Evolutionary conservation across 2,329 filamentous ascomycete genomes (phyloP), one percentile per base, ranked within the genome.

Genomic region (Pseudovirgaria hyperparasitica): DNA sequence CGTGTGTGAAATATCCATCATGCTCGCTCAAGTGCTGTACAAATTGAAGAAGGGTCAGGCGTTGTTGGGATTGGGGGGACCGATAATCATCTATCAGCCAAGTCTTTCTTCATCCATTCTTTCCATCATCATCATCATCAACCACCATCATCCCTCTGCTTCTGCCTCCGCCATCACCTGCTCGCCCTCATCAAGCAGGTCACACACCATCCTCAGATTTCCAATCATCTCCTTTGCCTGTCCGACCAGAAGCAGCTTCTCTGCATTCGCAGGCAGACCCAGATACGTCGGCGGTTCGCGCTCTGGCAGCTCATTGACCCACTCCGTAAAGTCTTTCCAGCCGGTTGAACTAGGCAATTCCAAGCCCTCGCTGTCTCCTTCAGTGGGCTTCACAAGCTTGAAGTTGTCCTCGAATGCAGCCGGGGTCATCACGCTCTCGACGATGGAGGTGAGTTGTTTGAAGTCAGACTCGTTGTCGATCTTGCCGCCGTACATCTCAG

Each of bases 401-500:
- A 94, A 85, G 31, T 87, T 82, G 25, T 86, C 78, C 32, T 98
- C 90, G 48, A 92, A 98, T 3, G 90, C 90, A 2, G 78, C 71
- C 0, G 86, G 81, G 0, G 84, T 93, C 37, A 98, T 66, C 53
- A 92, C 76, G 17, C 67, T 69, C 22, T 72, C 57, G 25, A 98
- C 87, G 3, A 98, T 70, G 31, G 70, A 59, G 23, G 67, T 65
- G 10, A 98, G 71, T 23, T 76, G 67, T 27, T 62, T 60, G 54
- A 90, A 93, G 57, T 98, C 90, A 22, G 62, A 76, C 37, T 85
- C 79, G 47, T 94, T 74, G 49, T 98, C 90, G 42, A 98, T 86
- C 63, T 98, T 98, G 54, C 90, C 90, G 38, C 90, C 90, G 48
- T 98, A 98, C 36, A 86, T 96, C 58, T 96, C 87, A 1, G 79